Evolutionary conservation across 345 rosid genomes (phyloP).

Genomic region (Ceriops zippeliana): DNA sequence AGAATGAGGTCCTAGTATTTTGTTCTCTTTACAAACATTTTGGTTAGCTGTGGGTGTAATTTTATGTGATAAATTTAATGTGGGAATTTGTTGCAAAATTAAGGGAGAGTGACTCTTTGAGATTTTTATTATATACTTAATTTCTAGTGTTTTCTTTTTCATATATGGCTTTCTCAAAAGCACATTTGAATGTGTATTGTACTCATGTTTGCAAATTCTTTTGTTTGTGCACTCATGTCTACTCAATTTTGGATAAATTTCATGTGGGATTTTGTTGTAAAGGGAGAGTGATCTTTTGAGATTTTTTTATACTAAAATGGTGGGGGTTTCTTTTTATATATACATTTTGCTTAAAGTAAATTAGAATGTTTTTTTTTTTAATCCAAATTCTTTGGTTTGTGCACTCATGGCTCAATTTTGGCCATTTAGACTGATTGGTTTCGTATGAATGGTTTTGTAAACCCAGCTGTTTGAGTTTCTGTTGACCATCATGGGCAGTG

Average conservation of each 20-base stretch:
- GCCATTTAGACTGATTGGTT: conserved; percentile 18
- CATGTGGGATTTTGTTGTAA: no score
- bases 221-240: not conserved
- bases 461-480: conserved; percentile 87
- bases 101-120: no score
- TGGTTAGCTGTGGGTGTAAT: no score
- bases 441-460: conserved; percentile 17
- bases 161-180: not conserved
- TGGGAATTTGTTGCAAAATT: no score
- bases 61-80: no score
- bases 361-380: not conserved
- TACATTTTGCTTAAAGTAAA: not conserved
- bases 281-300: no score
- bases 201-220: conserved; percentile 11
- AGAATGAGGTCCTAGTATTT: no score
- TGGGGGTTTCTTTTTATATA: no score
- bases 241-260: not conserved
- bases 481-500: conserved; percentile 68
- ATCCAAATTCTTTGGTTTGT: conserved; percentile 12
- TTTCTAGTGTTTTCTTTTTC: no score
- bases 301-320: no score
- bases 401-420: not conserved
- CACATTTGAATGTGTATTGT: not conserved
- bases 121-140: no score
- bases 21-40: no score